Percentiles rank a stretch among this genome's conserved stretches.
phyloP scores from a whole-genome alignment of 768 basidiomycete species.

The Boletus reticuloceps region DNA sequence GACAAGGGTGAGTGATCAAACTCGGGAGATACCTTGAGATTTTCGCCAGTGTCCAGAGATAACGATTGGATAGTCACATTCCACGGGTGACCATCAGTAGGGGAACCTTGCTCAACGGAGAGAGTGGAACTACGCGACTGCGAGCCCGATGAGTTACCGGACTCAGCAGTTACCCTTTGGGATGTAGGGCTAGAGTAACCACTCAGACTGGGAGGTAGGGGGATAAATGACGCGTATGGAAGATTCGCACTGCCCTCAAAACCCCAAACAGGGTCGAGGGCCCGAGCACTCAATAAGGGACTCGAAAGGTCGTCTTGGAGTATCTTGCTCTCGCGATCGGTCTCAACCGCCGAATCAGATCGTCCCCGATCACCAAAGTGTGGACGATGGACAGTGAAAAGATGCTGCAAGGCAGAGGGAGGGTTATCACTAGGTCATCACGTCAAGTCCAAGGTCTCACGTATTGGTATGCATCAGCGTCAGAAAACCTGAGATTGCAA shows the following conservation, averaged over 20 bases:
- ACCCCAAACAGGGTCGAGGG: slow-evolving; percentile 23
- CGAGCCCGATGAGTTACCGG: slow-evolving; percentile 12
- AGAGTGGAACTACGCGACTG: slow-evolving; percentile 33
- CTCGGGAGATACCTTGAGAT: slow-evolving; percentile 15
- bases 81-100: slow-evolving; percentile 18
- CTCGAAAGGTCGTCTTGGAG: slow-evolving; percentile 1
- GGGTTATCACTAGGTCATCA: not conserved
- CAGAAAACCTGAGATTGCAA: slow-evolving; percentile 43
- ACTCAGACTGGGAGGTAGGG: slow-evolving; percentile 31
- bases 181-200: slow-evolving; percentile 31
- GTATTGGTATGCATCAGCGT: slow-evolving; percentile 35
- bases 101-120: slow-evolving; percentile 27
- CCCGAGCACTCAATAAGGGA: slow-evolving; percentile 10
- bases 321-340: not conserved
- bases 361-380: slow-evolving; percentile 7
- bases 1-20: slow-evolving; percentile 32
- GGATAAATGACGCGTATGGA: slow-evolving; percentile 28
- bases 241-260: slow-evolving; percentile 16
- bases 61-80: slow-evolving; percentile 4
- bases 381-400: slow-evolving; percentile 28
- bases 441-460: slow-evolving; percentile 24
- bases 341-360: not conserved
- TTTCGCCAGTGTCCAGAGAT: slow-evolving; percentile 3
- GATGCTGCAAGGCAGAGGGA: slow-evolving; percentile 16
- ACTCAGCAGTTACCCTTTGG: slow-evolving; percentile 19